phyloP scores from a whole-genome alignment of 768 basidiomycete species.

The Termitomyces sp. region DNA sequence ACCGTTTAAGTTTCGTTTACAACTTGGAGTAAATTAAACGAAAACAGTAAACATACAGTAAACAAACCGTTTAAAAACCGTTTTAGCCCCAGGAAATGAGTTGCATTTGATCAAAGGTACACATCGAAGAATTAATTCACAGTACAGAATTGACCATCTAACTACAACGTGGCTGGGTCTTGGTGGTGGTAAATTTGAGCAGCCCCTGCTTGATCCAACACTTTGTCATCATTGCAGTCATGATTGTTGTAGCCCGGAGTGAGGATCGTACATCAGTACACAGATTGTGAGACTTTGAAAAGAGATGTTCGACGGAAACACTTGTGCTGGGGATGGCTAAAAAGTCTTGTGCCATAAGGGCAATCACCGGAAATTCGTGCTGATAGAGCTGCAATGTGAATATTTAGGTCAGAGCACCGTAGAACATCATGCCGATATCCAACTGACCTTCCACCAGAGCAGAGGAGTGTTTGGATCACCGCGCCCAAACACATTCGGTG shows the following conservation, averaged over 20 bases:
- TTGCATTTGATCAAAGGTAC: too few relatives aligned
- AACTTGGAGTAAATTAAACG: too few relatives aligned
- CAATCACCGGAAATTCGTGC: slow-evolving; percentile 21
- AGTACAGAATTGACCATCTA: too few relatives aligned
- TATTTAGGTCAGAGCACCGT: background rate
- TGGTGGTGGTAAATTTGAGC: background rate
- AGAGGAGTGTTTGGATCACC: background rate
- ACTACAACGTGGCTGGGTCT: too few relatives aligned
- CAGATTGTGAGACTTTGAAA: slow-evolving; percentile 27
- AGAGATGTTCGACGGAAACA: slow-evolving; percentile 27
- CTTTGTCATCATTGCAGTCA: slow-evolving; percentile 22
- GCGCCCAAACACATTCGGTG: background rate
- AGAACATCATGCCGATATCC: background rate
- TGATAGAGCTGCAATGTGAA: slow-evolving; percentile 7
- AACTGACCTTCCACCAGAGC: background rate
- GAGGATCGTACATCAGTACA: slow-evolving; percentile 23
- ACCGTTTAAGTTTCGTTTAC: too few relatives aligned
- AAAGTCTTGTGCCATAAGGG: slow-evolving; percentile 26
- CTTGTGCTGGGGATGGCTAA: slow-evolving; percentile 30
- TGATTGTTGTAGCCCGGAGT: slow-evolving; percentile 25
- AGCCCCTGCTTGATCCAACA: slow-evolving; percentile 24
- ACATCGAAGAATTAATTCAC: too few relatives aligned
- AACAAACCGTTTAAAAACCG: too few relatives aligned
- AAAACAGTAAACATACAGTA: too few relatives aligned
- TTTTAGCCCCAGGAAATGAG: too few relatives aligned